Base-by-base conservation (phyloP, 1,284 basidiomycete genomes). In the Baeospora myosura region DNA sequence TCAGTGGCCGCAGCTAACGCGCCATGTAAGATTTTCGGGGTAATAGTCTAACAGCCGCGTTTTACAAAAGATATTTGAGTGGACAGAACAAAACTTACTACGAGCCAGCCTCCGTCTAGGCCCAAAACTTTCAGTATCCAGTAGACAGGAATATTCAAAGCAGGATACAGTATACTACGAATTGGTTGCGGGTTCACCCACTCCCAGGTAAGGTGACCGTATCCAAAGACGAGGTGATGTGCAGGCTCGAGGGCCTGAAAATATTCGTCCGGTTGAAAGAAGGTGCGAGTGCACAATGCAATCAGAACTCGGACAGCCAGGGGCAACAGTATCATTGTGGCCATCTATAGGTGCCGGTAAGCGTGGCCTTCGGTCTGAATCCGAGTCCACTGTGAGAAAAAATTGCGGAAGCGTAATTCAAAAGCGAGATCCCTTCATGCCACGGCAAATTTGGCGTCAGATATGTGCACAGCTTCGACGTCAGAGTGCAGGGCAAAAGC, bases 241-340 rank as follows among this genome's bases (percentile, higher is more conserved):
- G 96, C 96, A 22, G 92, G 86, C 59, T 99, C 96, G 31, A 96
- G 74, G 6, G 92, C 79, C 59, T 99, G 96, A 55, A 86, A 98
- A 64, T 90, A 96, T 65, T 98, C 96, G 63, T 99, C 96, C 1
- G 96, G 95, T 60, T 98, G 94, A 60, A 98, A 98, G 66, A 88
- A 90, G 0, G 93, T 92, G 38, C 76, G 74, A 0, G 89, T 93
- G 18, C 70, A 63, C 10, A 93, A 56, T 0, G 87, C 83, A 32
- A 87, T 65, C 4, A 65, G 46, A 35, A 85, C 56, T 34, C 86
- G 78, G 49, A 77, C 53, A 32, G 52, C 35, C 20, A 80, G 48
- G 8, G 69, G 62, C 38, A 60, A 12, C 32, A 43, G 14, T 8
- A 38, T 41, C 11, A 39, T 49, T 16, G 40, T 22, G 22, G 17